These are phyloP conservation scores for Tricholomella constricta DNA, from an alignment of 768 basidiomycete species.

Conservation along the genomic window DNA sequence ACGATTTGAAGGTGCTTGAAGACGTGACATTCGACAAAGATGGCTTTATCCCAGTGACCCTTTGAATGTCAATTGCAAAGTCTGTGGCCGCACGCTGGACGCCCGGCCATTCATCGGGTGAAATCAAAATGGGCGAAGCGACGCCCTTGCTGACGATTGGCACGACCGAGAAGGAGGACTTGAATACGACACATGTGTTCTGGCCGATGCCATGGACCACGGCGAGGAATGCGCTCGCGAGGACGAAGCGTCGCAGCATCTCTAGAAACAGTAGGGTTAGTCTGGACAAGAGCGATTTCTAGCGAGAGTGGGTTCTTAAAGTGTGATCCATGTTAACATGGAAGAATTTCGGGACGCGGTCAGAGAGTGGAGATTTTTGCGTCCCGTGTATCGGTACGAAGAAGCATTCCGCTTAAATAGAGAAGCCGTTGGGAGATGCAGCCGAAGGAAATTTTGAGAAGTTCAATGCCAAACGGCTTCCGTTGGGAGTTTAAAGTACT, in stretches of 20 bases:
- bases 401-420: too few species aligned
- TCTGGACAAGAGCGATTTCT: too few species aligned
- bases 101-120: conserved; percentile 62
- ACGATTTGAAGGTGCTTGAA: conserved; percentile 27
- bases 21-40: conserved; percentile 52
- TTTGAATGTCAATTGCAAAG: conserved; percentile 62
- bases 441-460: too few species aligned
- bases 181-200: conserved; percentile 47
- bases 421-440: too few species aligned
- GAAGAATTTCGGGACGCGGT: too few species aligned
- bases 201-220: conserved; percentile 48
- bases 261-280: too few species aligned
- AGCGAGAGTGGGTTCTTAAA: background rate
- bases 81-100: conserved; percentile 62
- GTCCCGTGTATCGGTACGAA: too few species aligned
- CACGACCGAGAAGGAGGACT: conserved; percentile 38
- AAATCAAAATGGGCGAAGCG: conserved; percentile 51
- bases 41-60: conserved; percentile 57
- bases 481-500: too few species aligned
- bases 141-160: conserved; percentile 45
- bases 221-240: conserved; percentile 11
- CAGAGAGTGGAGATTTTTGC: too few species aligned
- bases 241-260: background rate
- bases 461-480: too few species aligned
- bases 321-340: too few species aligned